Base-by-base conservation (phyloP, 2,329 filamentous ascomycete genomes). In the Dryadomyces quercus-mongolicae region DNA sequence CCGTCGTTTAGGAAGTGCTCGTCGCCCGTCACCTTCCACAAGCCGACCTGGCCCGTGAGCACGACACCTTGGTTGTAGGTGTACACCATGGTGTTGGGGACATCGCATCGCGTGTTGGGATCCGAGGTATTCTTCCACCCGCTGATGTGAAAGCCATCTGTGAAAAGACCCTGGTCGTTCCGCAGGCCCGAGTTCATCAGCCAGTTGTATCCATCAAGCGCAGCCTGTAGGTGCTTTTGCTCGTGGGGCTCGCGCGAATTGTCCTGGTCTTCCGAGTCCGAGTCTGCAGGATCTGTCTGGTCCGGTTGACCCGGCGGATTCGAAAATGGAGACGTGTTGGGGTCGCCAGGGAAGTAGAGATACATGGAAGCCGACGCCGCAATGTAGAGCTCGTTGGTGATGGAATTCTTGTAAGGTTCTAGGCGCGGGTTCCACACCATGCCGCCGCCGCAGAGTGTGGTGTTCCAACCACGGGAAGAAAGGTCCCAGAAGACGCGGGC, bases 41-140 rank as follows among this genome's bases (percentile, higher is more conserved):
- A 75, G 1, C 84, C 86, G 38, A 88, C 80, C 54, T 89, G 80
- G 13, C 89, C 91, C 5, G 87, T 90, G 21, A 96, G 77, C 1
- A 97, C 64, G 4, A 96, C 89, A 21, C 91, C 92, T 68, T 97
- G 92, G 69, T 97, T 97, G 71, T 97, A 96, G 0, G 90, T 94
- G 68, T 91, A 95, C 9, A 95, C 85, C 83, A 90, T 92, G 61
- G 91, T 82, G 67, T 95, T 88, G 50, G 90, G 80, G 51, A 80
- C 67, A 64, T 96, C 88, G 66, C 92, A 96, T 58, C 80, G 75
- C 0, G 80, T 83, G 54, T 86, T 89, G 51, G 83, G 81, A 25
- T 74, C 76, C 56, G 76, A 76, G 7, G 71, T 70, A 55, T 81
- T 77, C 25, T 72, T 70, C 70, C 76, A 86, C 22, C 80, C 80